These are phyloP conservation scores for Pythium rishiriense DNA, from an alignment of 352 stramenopile genomes.

Conservation along the genomic window DNA sequence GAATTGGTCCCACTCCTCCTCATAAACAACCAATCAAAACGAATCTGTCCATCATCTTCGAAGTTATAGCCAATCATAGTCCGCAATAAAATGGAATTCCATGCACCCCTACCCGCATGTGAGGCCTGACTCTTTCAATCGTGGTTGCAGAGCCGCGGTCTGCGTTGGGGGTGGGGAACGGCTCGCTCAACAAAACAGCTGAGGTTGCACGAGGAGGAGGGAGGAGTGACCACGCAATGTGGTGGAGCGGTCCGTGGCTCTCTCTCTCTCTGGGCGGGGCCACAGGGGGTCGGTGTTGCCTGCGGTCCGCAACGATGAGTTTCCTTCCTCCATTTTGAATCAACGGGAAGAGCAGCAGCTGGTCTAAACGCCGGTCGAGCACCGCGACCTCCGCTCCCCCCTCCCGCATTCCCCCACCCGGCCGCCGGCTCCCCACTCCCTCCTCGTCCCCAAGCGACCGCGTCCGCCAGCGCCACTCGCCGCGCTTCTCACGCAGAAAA, in stretches of 20 bases:
- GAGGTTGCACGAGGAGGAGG: slow-evolving; percentile 7
- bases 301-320: slow-evolving; percentile 16
- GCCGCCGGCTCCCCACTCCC: not conserved
- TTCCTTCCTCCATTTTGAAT: slow-evolving; percentile 27
- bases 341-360: slow-evolving; percentile 21
- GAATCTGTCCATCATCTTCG: not conserved
- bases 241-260: no score
- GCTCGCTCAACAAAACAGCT: slow-evolving; percentile 8
- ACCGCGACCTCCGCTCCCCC: not conserved
- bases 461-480: no score
- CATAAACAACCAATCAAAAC: slow-evolving; percentile 2
- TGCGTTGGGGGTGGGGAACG: slow-evolving; percentile 22
- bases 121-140: slow-evolving; percentile 26
- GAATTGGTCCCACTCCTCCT: slow-evolving; percentile 3
- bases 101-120: slow-evolving; percentile 17
- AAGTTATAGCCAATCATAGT: slow-evolving; percentile 13
- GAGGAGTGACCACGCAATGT: slow-evolving; percentile 2
- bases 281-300: not conserved
- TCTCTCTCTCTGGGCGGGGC: not conserved
- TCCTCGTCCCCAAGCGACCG: not conserved
- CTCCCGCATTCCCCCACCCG: slow-evolving; percentile 3
- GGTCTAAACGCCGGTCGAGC: slow-evolving; percentile 2
- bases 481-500: no score
- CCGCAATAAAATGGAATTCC: not conserved
- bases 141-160: slow-evolving; percentile 13